Evolutionary conservation across 768 basidiomycete genomes (phyloP).

Genomic region (Psilocybe cubensis): DNA sequence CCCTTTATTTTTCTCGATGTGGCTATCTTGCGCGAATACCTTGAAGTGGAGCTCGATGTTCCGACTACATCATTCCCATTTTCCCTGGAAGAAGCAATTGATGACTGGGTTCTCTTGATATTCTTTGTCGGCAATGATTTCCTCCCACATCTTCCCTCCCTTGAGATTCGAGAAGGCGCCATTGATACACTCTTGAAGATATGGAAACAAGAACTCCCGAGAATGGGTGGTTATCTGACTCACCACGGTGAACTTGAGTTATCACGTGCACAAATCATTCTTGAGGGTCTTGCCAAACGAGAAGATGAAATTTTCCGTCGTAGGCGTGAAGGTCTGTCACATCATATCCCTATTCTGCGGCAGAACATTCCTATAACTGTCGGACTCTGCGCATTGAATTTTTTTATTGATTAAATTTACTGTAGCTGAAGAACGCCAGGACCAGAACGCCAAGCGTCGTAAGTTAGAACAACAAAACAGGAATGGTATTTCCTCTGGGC

Average conservation of each 20-base stretch:
- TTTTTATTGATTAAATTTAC: constrained; percentile 33
- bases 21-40: constrained; percentile 93
- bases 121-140: constrained; percentile 99
- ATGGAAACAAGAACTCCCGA: constrained; percentile 90
- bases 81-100: constrained; percentile 94
- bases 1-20: constrained; percentile 99
- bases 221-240: constrained; percentile 98
- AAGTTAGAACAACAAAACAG: constrained; percentile 60
- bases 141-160: constrained; percentile 94
- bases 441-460: constrained; percentile 88
- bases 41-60: constrained; percentile 93
- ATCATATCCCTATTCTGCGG: constrained; percentile 16
- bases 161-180: constrained; percentile 99
- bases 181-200: constrained; percentile 97
- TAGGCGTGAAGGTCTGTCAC: constrained; percentile 84
- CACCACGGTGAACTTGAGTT: constrained; percentile 91
- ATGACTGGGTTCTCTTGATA: constrained; percentile 99
- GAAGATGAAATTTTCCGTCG: constrained; percentile 96
- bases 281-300: constrained; percentile 90
- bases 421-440: constrained; percentile 92
- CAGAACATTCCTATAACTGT: constrained; percentile 16
- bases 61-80: constrained; percentile 81
- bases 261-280: constrained; percentile 87
- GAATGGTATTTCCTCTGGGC: constrained; percentile 43
- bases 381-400: constrained; percentile 19